These are phyloP conservation scores for Hypoxylon sp. DNA, from an alignment of 2,329 filamentous ascomycete species.

Conservation along the genomic window DNA sequence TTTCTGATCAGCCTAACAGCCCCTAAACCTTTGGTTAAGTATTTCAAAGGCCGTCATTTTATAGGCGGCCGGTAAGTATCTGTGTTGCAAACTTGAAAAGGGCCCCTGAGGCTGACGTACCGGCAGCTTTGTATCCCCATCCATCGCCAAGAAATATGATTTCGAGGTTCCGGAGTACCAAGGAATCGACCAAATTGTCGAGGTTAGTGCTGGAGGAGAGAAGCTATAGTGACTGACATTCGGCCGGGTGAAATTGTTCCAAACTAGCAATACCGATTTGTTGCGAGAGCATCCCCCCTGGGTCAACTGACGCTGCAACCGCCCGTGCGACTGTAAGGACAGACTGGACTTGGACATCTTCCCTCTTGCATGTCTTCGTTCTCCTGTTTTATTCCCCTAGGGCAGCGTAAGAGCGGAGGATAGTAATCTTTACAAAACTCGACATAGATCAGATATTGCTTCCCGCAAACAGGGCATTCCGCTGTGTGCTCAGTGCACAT, in stretches of 20 bases:
- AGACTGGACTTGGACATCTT: conserved; percentile 71
- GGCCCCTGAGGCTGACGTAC: conserved; percentile 42
- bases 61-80: conserved; percentile 81
- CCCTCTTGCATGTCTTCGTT: conserved; percentile 66
- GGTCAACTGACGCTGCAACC: conserved; percentile 69
- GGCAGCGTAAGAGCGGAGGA: conserved; percentile 65
- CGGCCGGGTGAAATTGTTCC: conserved; percentile 17
- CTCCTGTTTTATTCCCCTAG: conserved; percentile 59
- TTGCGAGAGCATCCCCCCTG: conserved; percentile 13
- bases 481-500: conserved; percentile 73
- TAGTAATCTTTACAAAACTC: conserved; percentile 68
- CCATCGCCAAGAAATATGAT: conserved; percentile 86
- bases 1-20: conserved; percentile 91
- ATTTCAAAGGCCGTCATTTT: conserved; percentile 91
- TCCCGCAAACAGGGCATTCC: conserved; percentile 72
- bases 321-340: conserved; percentile 70
- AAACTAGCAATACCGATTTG: conserved; percentile 17
- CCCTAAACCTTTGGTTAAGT: conserved; percentile 88
- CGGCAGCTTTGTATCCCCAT: conserved; percentile 80
- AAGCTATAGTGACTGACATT: conserved; percentile 64
- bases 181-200: conserved; percentile 90
- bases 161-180: conserved; percentile 87
- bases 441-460: conserved; percentile 71
- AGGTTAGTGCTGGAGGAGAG: conserved; percentile 70
- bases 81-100: conserved; percentile 17